Conservation (phyloP, 2,329 filamentous ascomycete species). For the Calonectria pteridis region DNA sequence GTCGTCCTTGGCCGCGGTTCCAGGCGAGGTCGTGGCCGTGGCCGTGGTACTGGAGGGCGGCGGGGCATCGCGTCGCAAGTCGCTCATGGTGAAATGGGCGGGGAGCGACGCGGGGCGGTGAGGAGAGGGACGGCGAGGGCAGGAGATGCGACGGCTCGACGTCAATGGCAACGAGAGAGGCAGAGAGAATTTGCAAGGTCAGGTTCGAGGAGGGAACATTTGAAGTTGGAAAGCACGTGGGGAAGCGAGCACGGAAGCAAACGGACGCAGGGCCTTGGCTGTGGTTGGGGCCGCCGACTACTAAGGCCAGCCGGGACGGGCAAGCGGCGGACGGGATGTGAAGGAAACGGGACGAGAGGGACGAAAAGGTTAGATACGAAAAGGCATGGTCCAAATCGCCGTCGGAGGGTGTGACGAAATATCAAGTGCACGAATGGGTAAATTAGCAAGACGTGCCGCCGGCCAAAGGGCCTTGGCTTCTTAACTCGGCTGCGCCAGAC, state of each 20-base stretch:
- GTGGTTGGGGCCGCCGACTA: conserved; percentile 2
- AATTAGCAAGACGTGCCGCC: neutral
- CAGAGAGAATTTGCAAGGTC: conserved; percentile 20
- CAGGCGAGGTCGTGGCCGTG: conserved; percentile 23
- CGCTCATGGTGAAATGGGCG: conserved; percentile 47
- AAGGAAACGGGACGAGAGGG: neutral
- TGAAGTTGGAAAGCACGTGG: conserved; percentile 24
- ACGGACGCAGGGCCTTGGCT: neutral
- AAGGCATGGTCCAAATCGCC: neutral
- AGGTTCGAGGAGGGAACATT: conserved; percentile 29
- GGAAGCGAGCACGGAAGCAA: conserved; percentile 3
- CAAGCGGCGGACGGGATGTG: conserved; percentile 1
- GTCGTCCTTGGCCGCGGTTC: conserved; percentile 36
- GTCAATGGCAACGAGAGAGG: conserved; percentile 37
- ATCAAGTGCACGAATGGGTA: neutral
- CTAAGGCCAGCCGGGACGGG: conserved; percentile 18
- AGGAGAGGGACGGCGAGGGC: neutral
- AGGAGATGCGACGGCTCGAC: conserved; percentile 9
- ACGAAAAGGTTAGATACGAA: conserved; percentile 4
- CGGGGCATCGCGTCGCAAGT: conserved; percentile 49
- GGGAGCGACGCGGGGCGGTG: conserved; percentile 15
- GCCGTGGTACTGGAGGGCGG: conserved; percentile 36
- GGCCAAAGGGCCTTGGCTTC: neutral
- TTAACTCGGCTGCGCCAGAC: neutral
- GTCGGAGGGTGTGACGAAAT: neutral